Base-by-base conservation (phyloP, 139 green algal species). In the Pycnococcus provasolii region DNA sequence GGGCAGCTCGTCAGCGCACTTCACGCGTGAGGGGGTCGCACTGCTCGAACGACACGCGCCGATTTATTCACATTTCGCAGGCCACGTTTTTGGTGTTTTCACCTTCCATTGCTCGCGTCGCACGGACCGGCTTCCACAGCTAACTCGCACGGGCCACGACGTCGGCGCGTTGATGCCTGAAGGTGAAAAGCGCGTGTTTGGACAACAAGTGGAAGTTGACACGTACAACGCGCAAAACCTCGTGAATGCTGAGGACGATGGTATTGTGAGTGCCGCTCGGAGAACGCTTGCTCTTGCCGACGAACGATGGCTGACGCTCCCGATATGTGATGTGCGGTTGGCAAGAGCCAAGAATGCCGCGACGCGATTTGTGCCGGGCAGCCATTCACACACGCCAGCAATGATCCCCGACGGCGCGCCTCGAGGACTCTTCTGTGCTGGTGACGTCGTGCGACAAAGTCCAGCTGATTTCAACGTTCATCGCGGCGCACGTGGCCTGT, bases 211-310 rank as follows among this genome's bases (percentile, higher is more conserved):
- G 8, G 61, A 70, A 44, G 70, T 68, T 37, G 70, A 76, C 61
- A 42, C 60, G 37, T 76, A 76, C 61, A 66, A 76, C 63, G 70
- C 70, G 2, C 55, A 8, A 15, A 46, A 9, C 66, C 11, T 72
- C 6, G 2, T 76, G 2, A 15, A 8, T 3, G 42, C 66, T 9
- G 47, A 3, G 3, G 70, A 76, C n/a, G 70, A 72, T 15, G 41
- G 0, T 0, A 3, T 76, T 6, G 53, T 72, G 26, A 37, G 4
- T 11, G 53, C 7, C 8, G 54, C 54, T 5, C 54, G 13, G n/a
- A n/a, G 54, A n/a, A 15, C 44, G 48, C 48, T 55, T 11, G 48
- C 48, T 9, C 48, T 55, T 0, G 48, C 48, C 48, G 48, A 55
- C 48, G 11, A 55, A 11, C 48, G 48, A 9, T 55, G 48, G 48